Evolutionary conservation across 352 stramenopile species (phyloP).

Genomic region (Globisporangium emineosum): DNA sequence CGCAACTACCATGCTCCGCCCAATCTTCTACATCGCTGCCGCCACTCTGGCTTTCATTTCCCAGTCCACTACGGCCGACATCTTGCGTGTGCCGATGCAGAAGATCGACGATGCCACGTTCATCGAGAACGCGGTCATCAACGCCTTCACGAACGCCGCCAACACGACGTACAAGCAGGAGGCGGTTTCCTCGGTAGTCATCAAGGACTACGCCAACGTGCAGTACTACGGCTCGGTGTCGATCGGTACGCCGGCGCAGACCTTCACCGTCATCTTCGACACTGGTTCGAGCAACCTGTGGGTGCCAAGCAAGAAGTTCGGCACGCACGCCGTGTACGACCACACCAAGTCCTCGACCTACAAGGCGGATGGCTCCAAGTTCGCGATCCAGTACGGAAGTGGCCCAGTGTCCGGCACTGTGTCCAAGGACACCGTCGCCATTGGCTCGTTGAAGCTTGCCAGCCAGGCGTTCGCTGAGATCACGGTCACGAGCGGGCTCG

Average conservation of each 20-base stretch:
- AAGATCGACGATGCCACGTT: constrained; percentile 62
- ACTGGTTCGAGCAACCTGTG: constrained; percentile 97
- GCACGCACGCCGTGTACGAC: constrained; percentile 85
- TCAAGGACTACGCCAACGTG: constrained; percentile 90
- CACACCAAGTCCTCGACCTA: constrained; percentile 84
- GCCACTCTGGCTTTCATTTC: not conserved
- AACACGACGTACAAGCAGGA: constrained; percentile 15
- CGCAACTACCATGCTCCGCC: not conserved
- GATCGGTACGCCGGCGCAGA: constrained; percentile 90
- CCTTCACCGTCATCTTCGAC: constrained; percentile 96
- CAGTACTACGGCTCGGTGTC: constrained; percentile 93
- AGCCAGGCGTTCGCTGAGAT: constrained; percentile 95
- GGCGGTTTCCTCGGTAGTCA: constrained; percentile 41
- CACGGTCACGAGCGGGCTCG: constrained; percentile 94
- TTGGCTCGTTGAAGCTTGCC: constrained; percentile 58
- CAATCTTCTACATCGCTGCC: too few species aligned
- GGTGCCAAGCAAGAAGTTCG: constrained; percentile 88
- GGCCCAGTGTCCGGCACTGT: constrained; percentile 92
- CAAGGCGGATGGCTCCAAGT: constrained; percentile 89
- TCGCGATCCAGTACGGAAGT: constrained; percentile 95
- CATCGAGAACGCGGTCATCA: constrained; percentile 22
- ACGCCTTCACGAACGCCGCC: not conserved
- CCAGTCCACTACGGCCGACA: constrained; percentile 14
- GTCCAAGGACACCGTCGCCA: constrained; percentile 81
- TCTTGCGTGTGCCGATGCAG: constrained; percentile 63